Percentiles rank a stretch among this genome's conserved stretches.
Conservation (phyloP, 2,329 filamentous ascomycete genomes). For the Pseudogymnoascus sp. region DNA sequence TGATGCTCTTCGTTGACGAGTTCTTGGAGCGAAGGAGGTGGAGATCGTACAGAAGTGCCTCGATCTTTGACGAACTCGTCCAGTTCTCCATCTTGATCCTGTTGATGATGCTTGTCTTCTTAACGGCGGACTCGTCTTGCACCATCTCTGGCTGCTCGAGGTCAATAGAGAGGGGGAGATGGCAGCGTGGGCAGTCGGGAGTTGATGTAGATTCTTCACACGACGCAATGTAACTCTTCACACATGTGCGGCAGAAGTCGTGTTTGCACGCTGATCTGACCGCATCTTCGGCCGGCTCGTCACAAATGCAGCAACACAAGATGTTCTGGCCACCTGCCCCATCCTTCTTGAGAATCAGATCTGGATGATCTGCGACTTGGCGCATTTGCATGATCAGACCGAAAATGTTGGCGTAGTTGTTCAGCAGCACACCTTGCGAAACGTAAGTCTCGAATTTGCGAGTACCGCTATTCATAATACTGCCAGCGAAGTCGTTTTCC, state of each 20-base stretch:
- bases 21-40: slow-evolving; percentile 89
- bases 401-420: slow-evolving; percentile 99
- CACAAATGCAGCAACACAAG: slow-evolving; percentile 87
- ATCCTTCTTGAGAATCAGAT: slow-evolving; percentile 85
- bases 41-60: slow-evolving; percentile 88
- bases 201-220: slow-evolving; percentile 55
- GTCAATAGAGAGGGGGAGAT: slow-evolving; percentile 83
- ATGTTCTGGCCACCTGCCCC: slow-evolving; percentile 81
- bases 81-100: slow-evolving; percentile 98
- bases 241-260: slow-evolving; percentile 79
- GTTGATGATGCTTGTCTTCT: slow-evolving; percentile 97
- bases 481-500: slow-evolving; percentile 89
- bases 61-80: slow-evolving; percentile 97
- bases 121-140: slow-evolving; percentile 76
- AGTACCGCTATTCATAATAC: slow-evolving; percentile 86
- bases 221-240: slow-evolving; percentile 70
- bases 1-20: slow-evolving; percentile 90
- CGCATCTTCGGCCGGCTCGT: slow-evolving; percentile 90
- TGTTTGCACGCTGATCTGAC: slow-evolving; percentile 88
- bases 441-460: slow-evolving; percentile 95
- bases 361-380: slow-evolving; percentile 92
- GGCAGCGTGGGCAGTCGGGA: slow-evolving; percentile 78
- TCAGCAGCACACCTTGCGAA: slow-evolving; percentile 82
- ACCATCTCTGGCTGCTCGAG: slow-evolving; percentile 93
- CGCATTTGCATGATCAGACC: slow-evolving; percentile 99